Conservation (phyloP, 257 asterid genomes). For the Phtheirospermum japonicum region DNA sequence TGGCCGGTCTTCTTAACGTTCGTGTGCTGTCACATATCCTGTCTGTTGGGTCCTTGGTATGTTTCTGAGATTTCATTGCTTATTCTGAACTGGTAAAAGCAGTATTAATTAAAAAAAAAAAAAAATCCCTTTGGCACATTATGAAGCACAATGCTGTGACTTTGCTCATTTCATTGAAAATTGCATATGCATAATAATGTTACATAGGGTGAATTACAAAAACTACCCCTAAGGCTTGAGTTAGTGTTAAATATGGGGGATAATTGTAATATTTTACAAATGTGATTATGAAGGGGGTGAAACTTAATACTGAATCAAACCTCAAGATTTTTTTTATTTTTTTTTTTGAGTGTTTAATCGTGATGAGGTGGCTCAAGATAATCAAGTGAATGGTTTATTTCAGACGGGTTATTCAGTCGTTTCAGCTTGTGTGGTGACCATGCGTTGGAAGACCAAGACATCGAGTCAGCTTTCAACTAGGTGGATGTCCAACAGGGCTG, state of each 20-base stretch:
- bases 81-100: constrained; percentile 1
- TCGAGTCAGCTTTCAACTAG: constrained; percentile 35
- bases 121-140: constrained; percentile 9
- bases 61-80: constrained; percentile 25
- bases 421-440: constrained; percentile 83
- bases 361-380: constrained; percentile 18
- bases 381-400: constrained; percentile 33
- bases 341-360: constrained; percentile 1
- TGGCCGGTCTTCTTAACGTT: constrained; percentile 87
- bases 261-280: too few species aligned
- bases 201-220: not conserved
- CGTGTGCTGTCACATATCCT: constrained; percentile 85
- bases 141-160: not conserved
- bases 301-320: too few species aligned
- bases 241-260: too few species aligned
- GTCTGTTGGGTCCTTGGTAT: constrained; percentile 93
- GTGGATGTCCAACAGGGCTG: constrained; percentile 51
- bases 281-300: too few species aligned
- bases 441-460: constrained; percentile 70
- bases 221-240: too few species aligned
- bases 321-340: too few species aligned
- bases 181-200: too few species aligned
- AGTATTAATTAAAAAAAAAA: constrained; percentile 21
- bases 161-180: too few species aligned
- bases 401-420: constrained; percentile 98